phyloP scores from a whole-genome alignment of 2,329 filamentous ascomycete genomes.

The Mycogone perniciosa region DNA sequence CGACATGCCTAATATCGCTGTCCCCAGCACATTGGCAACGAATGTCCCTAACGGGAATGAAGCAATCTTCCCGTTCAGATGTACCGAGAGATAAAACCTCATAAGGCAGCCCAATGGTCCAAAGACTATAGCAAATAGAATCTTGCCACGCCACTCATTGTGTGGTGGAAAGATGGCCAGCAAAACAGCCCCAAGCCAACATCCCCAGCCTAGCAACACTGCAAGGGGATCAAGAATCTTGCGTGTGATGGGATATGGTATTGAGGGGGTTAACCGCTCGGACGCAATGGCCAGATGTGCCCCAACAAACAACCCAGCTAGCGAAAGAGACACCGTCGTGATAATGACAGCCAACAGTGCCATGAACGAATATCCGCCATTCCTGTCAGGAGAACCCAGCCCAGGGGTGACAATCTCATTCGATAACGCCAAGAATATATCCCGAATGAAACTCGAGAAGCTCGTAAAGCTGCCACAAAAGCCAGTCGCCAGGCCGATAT shows the following conservation, averaged over 20 bases:
- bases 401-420: constrained; percentile 55
- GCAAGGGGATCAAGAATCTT: constrained; percentile 56
- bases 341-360: constrained; percentile 72
- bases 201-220: constrained; percentile 61
- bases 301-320: constrained; percentile 64
- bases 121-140: constrained; percentile 72
- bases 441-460: constrained; percentile 80
- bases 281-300: constrained; percentile 65
- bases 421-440: constrained; percentile 70
- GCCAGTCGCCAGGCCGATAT: constrained; percentile 78
- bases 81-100: constrained; percentile 65
- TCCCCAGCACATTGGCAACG: constrained; percentile 70
- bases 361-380: constrained; percentile 76
- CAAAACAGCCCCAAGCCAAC: constrained; percentile 72
- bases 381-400: constrained; percentile 40
- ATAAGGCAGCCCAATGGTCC: constrained; percentile 72
- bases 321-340: constrained; percentile 61
- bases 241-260: constrained; percentile 52
- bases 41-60: constrained; percentile 85
- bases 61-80: constrained; percentile 60
- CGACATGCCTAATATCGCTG: constrained; percentile 64
- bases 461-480: constrained; percentile 89
- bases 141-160: constrained; percentile 68
- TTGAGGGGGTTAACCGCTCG: constrained; percentile 50
- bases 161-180: constrained; percentile 67